phyloP scores from a whole-genome alignment of 106 monocot genomes.

The Phalaenopsis aphrodite region DNA sequence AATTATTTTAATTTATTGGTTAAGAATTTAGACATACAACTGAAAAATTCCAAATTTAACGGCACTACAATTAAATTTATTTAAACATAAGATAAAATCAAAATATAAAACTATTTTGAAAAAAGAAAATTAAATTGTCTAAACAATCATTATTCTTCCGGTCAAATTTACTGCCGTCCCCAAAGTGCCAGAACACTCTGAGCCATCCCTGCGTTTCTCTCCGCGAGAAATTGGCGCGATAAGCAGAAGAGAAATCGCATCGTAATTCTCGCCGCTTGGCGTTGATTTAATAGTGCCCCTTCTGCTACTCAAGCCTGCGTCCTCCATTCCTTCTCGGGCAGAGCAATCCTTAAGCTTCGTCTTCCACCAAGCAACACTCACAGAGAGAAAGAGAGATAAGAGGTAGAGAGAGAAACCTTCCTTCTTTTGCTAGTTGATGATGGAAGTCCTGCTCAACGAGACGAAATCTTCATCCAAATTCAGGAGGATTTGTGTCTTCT shows the following conservation, averaged over 20 bases:
- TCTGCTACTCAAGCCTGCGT: background rate
- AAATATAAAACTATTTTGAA: too few species aligned
- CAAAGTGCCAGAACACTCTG: background rate
- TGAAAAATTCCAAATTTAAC: too few species aligned
- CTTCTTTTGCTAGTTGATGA: background rate
- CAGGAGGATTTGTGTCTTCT: constrained; percentile 53
- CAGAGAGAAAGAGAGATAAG: background rate
- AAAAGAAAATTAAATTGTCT: too few species aligned
- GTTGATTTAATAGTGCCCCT: background rate
- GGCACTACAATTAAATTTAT: too few species aligned
- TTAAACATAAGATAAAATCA: too few species aligned
- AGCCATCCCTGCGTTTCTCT: background rate
- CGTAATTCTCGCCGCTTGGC: background rate
- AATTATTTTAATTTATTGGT: too few species aligned
- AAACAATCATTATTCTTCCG: too few species aligned
- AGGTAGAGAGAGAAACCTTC: background rate
- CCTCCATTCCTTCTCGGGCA: background rate
- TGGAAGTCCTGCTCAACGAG: background rate
- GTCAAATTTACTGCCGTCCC: too few species aligned
- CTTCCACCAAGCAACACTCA: background rate
- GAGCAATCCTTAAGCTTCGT: background rate
- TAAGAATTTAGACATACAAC: too few species aligned
- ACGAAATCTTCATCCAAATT: constrained; percentile 21
- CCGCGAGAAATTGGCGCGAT: constrained; percentile 2
- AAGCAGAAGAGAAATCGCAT: background rate